A percentile compares a stretch with the other conserved stretches of the same genome.
Evolutionary conservation across 495 filamentous ascomycete genomes (phyloP).

Genomic region (Letharia columbiana): DNA sequence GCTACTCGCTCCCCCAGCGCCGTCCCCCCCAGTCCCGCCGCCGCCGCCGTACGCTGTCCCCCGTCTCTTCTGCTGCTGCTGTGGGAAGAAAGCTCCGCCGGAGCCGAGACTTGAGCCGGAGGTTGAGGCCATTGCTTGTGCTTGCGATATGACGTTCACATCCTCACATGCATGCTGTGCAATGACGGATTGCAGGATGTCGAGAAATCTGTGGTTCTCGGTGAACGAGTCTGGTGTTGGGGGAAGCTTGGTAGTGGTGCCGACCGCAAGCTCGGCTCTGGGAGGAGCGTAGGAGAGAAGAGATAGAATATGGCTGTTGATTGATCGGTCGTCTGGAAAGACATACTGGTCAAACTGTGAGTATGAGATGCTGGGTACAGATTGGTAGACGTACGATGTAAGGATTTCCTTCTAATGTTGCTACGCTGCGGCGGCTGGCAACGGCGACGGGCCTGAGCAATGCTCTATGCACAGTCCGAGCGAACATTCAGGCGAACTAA

Average conservation of each 20-base stretch:
- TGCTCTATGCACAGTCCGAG: conserved; percentile 8
- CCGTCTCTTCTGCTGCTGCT: conserved; percentile 30
- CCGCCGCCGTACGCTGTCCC: conserved; percentile 34
- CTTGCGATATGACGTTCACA: conserved; percentile 63
- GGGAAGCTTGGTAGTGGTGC: conserved; percentile 61
- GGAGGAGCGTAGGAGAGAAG: conserved; percentile 69
- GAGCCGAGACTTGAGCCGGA: conserved; percentile 62
- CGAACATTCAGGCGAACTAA: background rate
- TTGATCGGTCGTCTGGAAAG: conserved; percentile 44
- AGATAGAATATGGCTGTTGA: conserved; percentile 53
- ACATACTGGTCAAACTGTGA: conserved; percentile 50
- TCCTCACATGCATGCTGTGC: conserved; percentile 61
- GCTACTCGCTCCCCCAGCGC: conserved; percentile 65
- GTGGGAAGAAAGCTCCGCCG: conserved; percentile 54
- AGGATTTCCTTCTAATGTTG: conserved; percentile 21
- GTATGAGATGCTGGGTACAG: background rate
- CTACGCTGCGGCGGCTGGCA: conserved; percentile 3
- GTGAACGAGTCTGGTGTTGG: conserved; percentile 68
- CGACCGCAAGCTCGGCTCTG: conserved; percentile 60
- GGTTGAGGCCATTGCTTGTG: conserved; percentile 68
- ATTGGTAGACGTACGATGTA: conserved; percentile 17
- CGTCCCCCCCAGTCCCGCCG: conserved; percentile 44
- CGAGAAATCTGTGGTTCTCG: conserved; percentile 68
- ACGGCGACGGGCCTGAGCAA: background rate
- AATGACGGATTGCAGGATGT: conserved; percentile 66